These are phyloP conservation scores for Jaltomata sinuosa DNA, from an alignment of 257 asterid species.

Conservation along the genomic window DNA sequence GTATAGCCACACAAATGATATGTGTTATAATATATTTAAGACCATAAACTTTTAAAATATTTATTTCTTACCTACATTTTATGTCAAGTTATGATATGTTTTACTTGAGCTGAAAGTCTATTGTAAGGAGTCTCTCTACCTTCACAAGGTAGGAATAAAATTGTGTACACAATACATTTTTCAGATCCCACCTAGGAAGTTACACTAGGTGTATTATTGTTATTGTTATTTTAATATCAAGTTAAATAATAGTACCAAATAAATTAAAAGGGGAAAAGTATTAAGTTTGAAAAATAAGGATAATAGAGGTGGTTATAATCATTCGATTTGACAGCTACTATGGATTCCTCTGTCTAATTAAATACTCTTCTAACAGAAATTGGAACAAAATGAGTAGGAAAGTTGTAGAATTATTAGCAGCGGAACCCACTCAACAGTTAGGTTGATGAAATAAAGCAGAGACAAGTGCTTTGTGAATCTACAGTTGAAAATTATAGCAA, in stretches of 20 bases:
- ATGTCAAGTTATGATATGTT: background rate
- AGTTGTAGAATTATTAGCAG: background rate
- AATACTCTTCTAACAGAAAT: background rate
- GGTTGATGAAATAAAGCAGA: background rate
- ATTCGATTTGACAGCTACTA: background rate
- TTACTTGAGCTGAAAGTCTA: no score
- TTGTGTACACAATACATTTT: background rate
- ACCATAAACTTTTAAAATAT: background rate
- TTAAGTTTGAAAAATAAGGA: background rate
- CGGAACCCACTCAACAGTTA: background rate
- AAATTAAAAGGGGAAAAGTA: background rate
- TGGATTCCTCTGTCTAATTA: background rate
- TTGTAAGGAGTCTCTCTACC: no score
- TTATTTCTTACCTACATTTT: background rate
- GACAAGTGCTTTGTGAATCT: background rate
- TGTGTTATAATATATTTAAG: background rate
- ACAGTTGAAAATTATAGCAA: background rate
- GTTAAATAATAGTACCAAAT: background rate
- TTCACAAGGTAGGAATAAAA: no score
- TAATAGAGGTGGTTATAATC: background rate
- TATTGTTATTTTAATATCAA: background rate
- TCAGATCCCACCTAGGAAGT: background rate
- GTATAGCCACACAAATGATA: fast-evolving
- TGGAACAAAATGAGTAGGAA: background rate
- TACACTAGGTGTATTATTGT: background rate